These are phyloP conservation scores for Rhizomucor miehei DNA, from an alignment of 371 early-diverging fungal species.

Conservation along the genomic window DNA sequence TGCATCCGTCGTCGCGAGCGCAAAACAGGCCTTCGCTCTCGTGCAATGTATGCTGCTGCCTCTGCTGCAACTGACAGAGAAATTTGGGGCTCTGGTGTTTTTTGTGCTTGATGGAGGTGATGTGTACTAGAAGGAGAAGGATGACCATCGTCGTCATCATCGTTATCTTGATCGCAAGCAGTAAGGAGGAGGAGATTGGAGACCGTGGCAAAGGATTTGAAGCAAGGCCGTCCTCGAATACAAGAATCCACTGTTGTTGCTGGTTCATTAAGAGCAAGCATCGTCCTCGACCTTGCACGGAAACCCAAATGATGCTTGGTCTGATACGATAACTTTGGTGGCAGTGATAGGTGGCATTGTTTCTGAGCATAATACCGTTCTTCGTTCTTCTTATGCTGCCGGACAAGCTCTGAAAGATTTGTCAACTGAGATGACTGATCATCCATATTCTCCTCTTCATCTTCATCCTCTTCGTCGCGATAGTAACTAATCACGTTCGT, in stretches of 20 bases:
- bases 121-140: too few relatives aligned
- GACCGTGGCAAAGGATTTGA: too few relatives aligned
- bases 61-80: too few relatives aligned
- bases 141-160: too few relatives aligned
- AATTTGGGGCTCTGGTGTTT: too few relatives aligned
- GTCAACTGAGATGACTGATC: conserved; percentile 13
- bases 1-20: too few relatives aligned
- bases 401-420: conserved; percentile 10
- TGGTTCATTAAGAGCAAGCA: background rate
- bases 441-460: conserved; percentile 4
- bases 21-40: too few relatives aligned
- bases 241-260: background rate
- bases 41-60: too few relatives aligned
- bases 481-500: background rate
- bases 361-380: background rate
- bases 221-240: background rate
- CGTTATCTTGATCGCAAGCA: too few relatives aligned
- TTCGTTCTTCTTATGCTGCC: background rate
- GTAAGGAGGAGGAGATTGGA: too few relatives aligned
- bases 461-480: background rate
- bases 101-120: too few relatives aligned
- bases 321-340: background rate
- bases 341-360: conserved; percentile 4
- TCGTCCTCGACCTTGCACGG: background rate
- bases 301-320: background rate